Evolutionary conservation across 306 rosid genomes (phyloP), one percentile per base, ranked within the genome.

Genomic region (Canavalia gladiata): DNA sequence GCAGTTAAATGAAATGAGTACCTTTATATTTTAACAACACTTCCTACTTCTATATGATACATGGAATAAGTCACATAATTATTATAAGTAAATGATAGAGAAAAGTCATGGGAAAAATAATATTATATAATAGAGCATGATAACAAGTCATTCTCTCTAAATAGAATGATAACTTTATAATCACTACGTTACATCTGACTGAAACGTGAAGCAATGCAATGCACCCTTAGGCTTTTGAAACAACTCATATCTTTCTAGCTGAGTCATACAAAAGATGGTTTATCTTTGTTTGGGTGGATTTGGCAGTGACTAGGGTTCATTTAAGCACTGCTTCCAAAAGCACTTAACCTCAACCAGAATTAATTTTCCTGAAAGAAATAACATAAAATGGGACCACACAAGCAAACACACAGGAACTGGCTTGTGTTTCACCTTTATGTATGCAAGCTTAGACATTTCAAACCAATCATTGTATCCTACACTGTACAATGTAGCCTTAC

Each of bases 391-490:
- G 81, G 72, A 51, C 82, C 81, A 75, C 51, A 28, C 10, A 41
- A 25, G 10, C 47, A 42, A 56, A 51, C 25, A 13, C 28, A 45
- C 59, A 42, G 37, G 33, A 34, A 35, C 10, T 30, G 34, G 11
- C 76, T 66, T 63, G 7, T 57, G 31, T 37, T 10, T 56, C 45
- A 18, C 37, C 28, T 5, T 6, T 46, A 41, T 72, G 54, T 34
- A n/a, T 76, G 52, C 67, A 82, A 74, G 64, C 42, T 52, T 13
- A 42, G 80, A 49, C 54, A 45, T 66, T 74, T 49, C 70, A 66
- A 56, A 46, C 77, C 76, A 75, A 82, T 82, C 77, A 82, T 75
- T 82, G 77, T 56, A 56, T 51, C 64, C 56, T 56, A 34, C 37
- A 25, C 5, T 65, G 11, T 3, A 62, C 47, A 34, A 2, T 47